A percentile compares a stretch with the other conserved stretches of the same genome.
phyloP scores from a whole-genome alignment of 75 land plant genomes.

The Larix kaempferi region DNA sequence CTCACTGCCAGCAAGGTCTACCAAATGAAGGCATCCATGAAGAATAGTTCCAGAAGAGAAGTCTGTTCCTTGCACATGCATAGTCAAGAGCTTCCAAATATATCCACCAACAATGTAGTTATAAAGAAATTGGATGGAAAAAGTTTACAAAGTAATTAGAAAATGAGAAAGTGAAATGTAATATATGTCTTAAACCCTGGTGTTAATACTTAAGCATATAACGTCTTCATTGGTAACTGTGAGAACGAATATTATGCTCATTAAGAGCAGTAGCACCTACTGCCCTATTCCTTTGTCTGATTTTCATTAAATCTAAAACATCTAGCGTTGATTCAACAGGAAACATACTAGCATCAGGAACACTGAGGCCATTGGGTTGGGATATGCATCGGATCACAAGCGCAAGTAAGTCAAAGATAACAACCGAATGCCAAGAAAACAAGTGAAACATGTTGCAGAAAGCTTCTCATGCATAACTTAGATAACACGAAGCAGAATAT shows the following conservation, averaged over 20 bases:
- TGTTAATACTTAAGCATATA: too few species aligned
- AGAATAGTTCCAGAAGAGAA: too few species aligned
- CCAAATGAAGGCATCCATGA: too few species aligned
- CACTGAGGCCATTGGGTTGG: slow-evolving; percentile 91
- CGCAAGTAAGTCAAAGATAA: slow-evolving; percentile 68
- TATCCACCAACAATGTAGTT: neutral
- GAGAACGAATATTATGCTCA: too few species aligned
- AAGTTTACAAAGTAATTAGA: too few species aligned
- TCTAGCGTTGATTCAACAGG: slow-evolving; percentile 84
- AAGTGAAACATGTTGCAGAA: neutral
- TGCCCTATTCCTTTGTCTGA: slow-evolving; percentile 84
- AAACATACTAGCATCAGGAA: slow-evolving; percentile 93
- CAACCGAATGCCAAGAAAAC: neutral
- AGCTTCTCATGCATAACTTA: neutral
- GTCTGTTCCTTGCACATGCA: too few species aligned
- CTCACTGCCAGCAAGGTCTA: slow-evolving; percentile 99
- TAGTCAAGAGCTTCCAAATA: slow-evolving; percentile 74
- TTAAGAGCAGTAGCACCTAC: slow-evolving; percentile 93
- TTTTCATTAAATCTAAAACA: too few species aligned
- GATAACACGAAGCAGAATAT: neutral
- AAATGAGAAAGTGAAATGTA: neutral
- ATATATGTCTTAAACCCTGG: too few species aligned
- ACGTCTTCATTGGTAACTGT: slow-evolving; percentile 47
- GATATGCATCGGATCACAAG: slow-evolving; percentile 89
- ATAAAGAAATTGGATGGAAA: neutral